Evolutionary conservation across 2,329 filamentous ascomycete genomes (phyloP).

Genomic region (Fusarium denticulatum): DNA sequence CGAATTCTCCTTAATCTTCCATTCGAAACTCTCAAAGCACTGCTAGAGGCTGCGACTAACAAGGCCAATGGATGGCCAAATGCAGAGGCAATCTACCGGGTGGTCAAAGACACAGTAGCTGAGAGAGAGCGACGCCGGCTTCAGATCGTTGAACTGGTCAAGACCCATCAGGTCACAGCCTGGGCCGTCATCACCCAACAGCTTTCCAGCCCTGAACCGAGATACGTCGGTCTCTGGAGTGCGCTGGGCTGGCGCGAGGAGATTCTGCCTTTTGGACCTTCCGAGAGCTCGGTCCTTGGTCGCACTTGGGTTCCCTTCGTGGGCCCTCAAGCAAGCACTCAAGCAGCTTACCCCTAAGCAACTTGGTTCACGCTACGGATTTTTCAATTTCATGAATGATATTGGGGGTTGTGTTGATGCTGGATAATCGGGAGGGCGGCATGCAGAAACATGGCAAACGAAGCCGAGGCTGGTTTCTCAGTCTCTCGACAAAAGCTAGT

Average conservation of each 20-base stretch:
- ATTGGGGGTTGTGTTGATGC: slow-evolving; percentile 29
- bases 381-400: slow-evolving; percentile 27
- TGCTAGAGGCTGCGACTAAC: slow-evolving; percentile 69
- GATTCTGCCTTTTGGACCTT: slow-evolving; percentile 48
- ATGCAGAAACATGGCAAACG: neutral
- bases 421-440: neutral
- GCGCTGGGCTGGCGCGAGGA: slow-evolving; percentile 62
- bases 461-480: neutral
- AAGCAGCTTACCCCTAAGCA: slow-evolving; percentile 46
- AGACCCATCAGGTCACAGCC: slow-evolving; percentile 48
- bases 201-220: slow-evolving; percentile 52
- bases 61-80: slow-evolving; percentile 61
- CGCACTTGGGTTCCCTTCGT: slow-evolving; percentile 57
- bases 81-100: slow-evolving; percentile 57
- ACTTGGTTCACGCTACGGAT: slow-evolving; percentile 17
- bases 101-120: slow-evolving; percentile 60
- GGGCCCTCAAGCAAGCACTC: slow-evolving; percentile 32
- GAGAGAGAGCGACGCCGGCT: slow-evolving; percentile 68
- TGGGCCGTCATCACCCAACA: slow-evolving; percentile 49
- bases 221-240: slow-evolving; percentile 56
- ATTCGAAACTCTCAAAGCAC: slow-evolving; percentile 70
- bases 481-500: neutral
- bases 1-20: slow-evolving; percentile 76
- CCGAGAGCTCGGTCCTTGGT: slow-evolving; percentile 54
- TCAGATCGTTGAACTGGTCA: slow-evolving; percentile 57